These are phyloP conservation scores for Purshia tridentata DNA, from an alignment of 306 rosid genomes.

Conservation along the genomic window DNA sequence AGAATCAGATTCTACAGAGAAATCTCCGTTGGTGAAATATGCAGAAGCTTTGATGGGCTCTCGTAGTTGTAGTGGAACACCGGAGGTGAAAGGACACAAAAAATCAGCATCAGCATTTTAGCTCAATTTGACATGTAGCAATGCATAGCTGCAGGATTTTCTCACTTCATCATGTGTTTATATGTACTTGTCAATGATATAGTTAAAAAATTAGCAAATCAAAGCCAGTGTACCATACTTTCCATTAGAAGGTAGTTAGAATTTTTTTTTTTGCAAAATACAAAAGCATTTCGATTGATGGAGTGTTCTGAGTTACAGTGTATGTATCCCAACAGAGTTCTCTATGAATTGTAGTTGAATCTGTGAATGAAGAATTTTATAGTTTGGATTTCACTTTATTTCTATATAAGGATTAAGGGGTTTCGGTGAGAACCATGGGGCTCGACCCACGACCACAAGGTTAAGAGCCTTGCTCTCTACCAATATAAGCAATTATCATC, in stretches of 20 bases:
- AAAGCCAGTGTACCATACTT: constrained; percentile 23
- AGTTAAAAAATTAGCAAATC: constrained; percentile 21
- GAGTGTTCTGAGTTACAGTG: constrained; percentile 6
- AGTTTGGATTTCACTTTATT: neutral
- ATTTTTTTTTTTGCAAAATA: constrained; percentile 20
- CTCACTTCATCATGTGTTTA: constrained; percentile 25
- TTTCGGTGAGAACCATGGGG: too few relatives aligned
- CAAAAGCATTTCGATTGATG: neutral
- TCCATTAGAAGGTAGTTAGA: constrained; percentile 26
- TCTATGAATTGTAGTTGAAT: neutral
- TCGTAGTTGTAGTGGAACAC: constrained; percentile 25
- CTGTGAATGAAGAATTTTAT: neutral
- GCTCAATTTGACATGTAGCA: constrained; percentile 36
- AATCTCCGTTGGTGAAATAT: constrained; percentile 62
- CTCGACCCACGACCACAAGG: too few relatives aligned
- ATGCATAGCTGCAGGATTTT: constrained; percentile 8
- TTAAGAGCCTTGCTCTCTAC: too few relatives aligned
- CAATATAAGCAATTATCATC: too few relatives aligned
- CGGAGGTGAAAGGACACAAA: constrained; percentile 9
- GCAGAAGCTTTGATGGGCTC: constrained; percentile 70
- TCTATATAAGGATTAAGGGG: too few relatives aligned
- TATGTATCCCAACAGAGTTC: neutral
- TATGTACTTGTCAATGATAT: constrained; percentile 7
- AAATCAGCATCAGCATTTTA: constrained; percentile 46
- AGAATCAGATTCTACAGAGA: constrained; percentile 41